A percentile compares a stretch with the other conserved stretches of the same genome.
Conservation (phyloP, 495 filamentous ascomycete species). For the Cladorrhinum samala region DNA sequence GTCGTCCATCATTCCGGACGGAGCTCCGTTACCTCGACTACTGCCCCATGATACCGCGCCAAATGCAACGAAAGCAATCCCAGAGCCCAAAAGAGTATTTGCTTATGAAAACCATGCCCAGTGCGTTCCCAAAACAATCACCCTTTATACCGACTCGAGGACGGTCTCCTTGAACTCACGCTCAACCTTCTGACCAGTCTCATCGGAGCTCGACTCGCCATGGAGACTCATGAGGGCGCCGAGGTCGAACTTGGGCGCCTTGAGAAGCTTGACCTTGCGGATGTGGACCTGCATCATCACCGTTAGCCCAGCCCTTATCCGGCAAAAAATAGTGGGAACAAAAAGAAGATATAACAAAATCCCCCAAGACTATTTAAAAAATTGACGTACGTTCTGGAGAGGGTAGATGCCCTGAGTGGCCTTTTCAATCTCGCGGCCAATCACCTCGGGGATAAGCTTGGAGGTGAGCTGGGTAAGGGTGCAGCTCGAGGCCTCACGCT, state of each 20-base stretch:
- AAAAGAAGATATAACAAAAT: no score
- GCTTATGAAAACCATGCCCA: slow-evolving; percentile 44
- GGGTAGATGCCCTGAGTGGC: slow-evolving; percentile 98
- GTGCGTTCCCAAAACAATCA: slow-evolving; percentile 38
- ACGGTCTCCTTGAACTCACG: slow-evolving; percentile 98
- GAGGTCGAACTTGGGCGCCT: slow-evolving; percentile 97
- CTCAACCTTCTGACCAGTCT: slow-evolving; percentile 97
- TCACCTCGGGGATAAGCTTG: slow-evolving; percentile 98
- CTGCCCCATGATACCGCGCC: slow-evolving; percentile 45
- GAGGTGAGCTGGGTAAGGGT: slow-evolving; percentile 88
- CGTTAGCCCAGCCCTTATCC: no score
- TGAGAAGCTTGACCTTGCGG: slow-evolving; percentile 98
- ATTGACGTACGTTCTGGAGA: slow-evolving; percentile 83
- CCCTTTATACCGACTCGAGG: slow-evolving; percentile 81
- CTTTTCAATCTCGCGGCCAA: slow-evolving; percentile 99
- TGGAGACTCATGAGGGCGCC: slow-evolving; percentile 90
- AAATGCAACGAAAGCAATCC: slow-evolving; percentile 51
- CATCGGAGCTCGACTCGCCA: slow-evolving; percentile 93
- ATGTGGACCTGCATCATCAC: slow-evolving; percentile 75
- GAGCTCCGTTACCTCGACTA: slow-evolving; percentile 42
- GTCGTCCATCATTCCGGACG: slow-evolving; percentile 26
- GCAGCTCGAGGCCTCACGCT: slow-evolving; percentile 89
- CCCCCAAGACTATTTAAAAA: not conserved
- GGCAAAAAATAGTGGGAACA: no score
- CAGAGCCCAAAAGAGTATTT: slow-evolving; percentile 44